Evolutionary conservation across 108 stramenopile genomes (phyloP), one percentile per base, ranked within the genome.

Genomic region (Fistulifera pelliculosa): DNA sequence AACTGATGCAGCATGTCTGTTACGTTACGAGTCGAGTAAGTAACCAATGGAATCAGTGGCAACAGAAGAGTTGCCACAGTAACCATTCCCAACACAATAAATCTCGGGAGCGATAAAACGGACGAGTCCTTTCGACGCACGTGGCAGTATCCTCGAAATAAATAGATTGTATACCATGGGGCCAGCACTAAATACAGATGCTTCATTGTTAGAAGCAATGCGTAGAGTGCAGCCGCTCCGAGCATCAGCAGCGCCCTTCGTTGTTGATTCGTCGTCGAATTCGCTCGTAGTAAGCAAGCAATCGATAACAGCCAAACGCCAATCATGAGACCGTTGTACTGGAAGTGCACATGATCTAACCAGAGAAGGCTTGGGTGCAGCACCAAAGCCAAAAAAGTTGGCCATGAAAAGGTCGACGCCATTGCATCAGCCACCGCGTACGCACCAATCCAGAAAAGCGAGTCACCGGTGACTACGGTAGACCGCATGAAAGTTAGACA

Each of bases 311-410:
- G 56, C 26, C 96, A 71, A 49, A 96, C 41, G 21, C 95, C 95
- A 17, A 97, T 56, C 17, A 98, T 53, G 71, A 93, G 76, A 0
- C 94, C 94, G 52, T 98, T 98, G 80, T 98, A 98, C 54, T 94
- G 93, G 67, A 96, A 94, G 60, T 94, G 93, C 12, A 96, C 73
- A 68, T 92, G 90, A 66, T 98, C 97, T 40, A 96, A 57, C 79
- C 95, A 69, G 14, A 98, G 52, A n/a, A 98, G 63, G 0, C 83
- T 86, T 28, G 85, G 80, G 62, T 87, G 79, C 15, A 76, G 58
- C 15, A 83, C 71, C 39, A 84, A 69, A 27, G 80, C 58, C 2
- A 77, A 31, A 58, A 86, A 81, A 40, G 54, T 44, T 15, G 72
- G 28, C 52, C 43, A 53, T 49, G 14, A 21, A 58, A 48, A 50